Evolutionary conservation across 345 rosid genomes (phyloP), one percentile per base, ranked within the genome.

Genomic region (Raphanus sativus): DNA sequence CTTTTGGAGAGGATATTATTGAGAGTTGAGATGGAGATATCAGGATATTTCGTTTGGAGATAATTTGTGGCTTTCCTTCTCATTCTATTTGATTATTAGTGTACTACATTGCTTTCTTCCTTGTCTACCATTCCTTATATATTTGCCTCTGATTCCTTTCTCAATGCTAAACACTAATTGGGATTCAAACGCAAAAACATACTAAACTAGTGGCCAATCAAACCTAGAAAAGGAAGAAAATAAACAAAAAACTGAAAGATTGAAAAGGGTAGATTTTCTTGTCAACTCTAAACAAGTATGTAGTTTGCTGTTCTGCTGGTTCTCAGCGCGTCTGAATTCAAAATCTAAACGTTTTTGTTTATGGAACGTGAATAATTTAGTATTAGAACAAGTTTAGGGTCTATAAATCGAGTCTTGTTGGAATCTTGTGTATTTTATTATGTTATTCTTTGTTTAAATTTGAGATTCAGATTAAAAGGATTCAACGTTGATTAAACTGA

Each of bases 71-170:
- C 72, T 71, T 70, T 28, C 13, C 40, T 77, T 71, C 71, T 65
- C 76, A 56, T 56, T 71, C 26, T 72, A 65, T 78, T 71, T 71
- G 55, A 78, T 78, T 58, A 59, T 71, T 78, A 71, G 77, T 45
- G 77, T 71, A 71, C 12, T 65, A 28, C 7, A 32, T 65, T 72
- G 62, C 54, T 50, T 62, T 33, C 61, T 61, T 16, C 56, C 2
- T 28, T 65, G 71, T 11, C 21, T 55, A 32, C 11, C 5, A 15
- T 61, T 21, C 15, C 30, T 6, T 32, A 50, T 1, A n/a, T 50
- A 45, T 10, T 48, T 61, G 68, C 33, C 5, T 1, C 17, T 1
- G 59, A 4, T 61, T 7, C 24, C 10, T 13, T 67, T 42, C 25
- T 30, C 3, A 2, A 11, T 26, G 21, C 9, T 40, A 64, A 24